Percentiles rank a stretch among this genome's conserved stretches.
These are phyloP conservation scores for Pharus latifolius DNA, from an alignment of 176 grass and related monocot species.

Conservation along the genomic window DNA sequence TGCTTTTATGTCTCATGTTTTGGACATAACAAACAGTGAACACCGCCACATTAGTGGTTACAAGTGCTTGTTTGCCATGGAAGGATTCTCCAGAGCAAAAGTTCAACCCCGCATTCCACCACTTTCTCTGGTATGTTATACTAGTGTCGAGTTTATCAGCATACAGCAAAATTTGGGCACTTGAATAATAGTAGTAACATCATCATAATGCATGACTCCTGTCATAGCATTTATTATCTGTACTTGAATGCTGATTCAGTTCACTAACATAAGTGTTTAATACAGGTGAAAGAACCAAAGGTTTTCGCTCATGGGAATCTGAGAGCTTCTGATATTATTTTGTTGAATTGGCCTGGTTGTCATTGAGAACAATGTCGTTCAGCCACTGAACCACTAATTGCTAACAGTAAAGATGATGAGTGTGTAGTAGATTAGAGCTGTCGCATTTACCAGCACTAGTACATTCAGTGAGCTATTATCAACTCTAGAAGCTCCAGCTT, in stretches of 20 bases:
- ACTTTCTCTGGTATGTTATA: slow-evolving; percentile 42
- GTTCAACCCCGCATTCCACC: slow-evolving; percentile 37
- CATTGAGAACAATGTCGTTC: slow-evolving; percentile 19
- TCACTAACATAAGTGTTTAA: not conserved
- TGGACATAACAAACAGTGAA: slow-evolving; percentile 37
- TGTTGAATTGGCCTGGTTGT: slow-evolving; percentile 60
- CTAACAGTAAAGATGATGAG: not conserved
- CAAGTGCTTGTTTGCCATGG: slow-evolving; percentile 62
- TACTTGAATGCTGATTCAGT: not conserved
- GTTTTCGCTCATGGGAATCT: slow-evolving; percentile 75
- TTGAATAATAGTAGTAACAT: not conserved
- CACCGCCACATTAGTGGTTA: slow-evolving; percentile 55
- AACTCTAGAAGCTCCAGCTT: not conserved
- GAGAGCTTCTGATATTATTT: slow-evolving; percentile 35
- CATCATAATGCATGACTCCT: not conserved
- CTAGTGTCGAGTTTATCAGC: not conserved
- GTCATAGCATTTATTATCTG: not conserved
- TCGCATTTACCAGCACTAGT: not conserved
- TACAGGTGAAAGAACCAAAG: slow-evolving; percentile 79
- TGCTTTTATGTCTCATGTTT: slow-evolving; percentile 4
- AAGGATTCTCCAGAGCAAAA: slow-evolving; percentile 61
- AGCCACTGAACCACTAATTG: slow-evolving; percentile 16
- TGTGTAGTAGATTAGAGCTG: not conserved
- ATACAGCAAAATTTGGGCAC: not conserved
- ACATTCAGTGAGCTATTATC: not conserved